Conservation (phyloP, 176 grass and related monocot genomes). For the Avena eriantha region DNA sequence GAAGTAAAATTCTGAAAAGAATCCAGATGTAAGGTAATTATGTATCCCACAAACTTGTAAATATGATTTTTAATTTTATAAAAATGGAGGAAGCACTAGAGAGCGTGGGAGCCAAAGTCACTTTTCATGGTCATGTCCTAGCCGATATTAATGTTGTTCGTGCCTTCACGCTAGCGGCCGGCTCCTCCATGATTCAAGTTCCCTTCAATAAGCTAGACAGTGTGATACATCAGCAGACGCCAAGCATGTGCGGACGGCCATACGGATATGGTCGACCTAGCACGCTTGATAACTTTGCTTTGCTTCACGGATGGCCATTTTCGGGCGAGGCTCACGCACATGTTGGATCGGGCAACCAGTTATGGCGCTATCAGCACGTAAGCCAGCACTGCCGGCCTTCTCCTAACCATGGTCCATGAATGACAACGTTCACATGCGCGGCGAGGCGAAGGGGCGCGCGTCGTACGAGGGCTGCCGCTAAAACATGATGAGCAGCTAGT, state of each 20-base stretch:
- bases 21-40: too few species aligned
- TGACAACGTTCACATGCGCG: not conserved
- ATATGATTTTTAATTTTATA: too few species aligned
- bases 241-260: not conserved
- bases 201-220: not conserved
- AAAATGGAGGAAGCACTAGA: too few species aligned
- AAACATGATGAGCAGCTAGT: not conserved
- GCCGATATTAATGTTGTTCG: not conserved
- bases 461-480: slow-evolving; percentile 1
- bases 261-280: not conserved
- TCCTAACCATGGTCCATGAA: not conserved
- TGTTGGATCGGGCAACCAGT: not conserved
- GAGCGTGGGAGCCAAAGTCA: too few species aligned
- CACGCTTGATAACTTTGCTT: not conserved
- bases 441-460: too few species aligned
- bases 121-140: too few species aligned
- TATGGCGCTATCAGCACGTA: not conserved
- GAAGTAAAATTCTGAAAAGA: too few species aligned
- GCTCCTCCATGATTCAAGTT: not conserved
- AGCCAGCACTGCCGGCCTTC: not conserved
- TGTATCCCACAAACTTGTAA: too few species aligned
- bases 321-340: slow-evolving; percentile 27
- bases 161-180: not conserved
- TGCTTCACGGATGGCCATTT: slow-evolving; percentile 41
- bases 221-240: not conserved